Base-by-base conservation (phyloP, 1,284 basidiomycete species). In the Ustilago esculenta region DNA sequence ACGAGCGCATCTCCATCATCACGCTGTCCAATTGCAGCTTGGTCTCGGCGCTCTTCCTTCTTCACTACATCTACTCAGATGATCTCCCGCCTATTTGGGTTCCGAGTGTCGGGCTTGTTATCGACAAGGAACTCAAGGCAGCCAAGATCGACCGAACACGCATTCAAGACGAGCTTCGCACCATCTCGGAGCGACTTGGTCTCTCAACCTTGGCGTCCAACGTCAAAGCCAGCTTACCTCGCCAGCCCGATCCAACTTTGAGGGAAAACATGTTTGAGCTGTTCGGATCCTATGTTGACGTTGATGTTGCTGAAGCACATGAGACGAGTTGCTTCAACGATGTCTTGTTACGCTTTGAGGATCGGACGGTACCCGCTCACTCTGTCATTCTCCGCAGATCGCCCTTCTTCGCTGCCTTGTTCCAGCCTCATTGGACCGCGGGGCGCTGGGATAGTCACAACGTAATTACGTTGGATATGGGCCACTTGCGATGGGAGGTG, bases 1-100 rank as follows among this genome's bases (percentile, higher is more conserved):
- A 25, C 40, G 50, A 53, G 8, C 36, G 42, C 20, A 35, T 59
- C 41, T 67, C 56, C 20, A 54, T 71, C 56, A 65, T 71, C 24
- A 37, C 37, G 42, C 79, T 49, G 73, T 81, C 48, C 75, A 88
- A 24, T 3, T 87, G 87, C 67, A 86, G 87, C 39, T 84, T 89
- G 0, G 83, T 93, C 4, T 85, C 92, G 0, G 83, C 90, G 5
- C 85, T 97, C 9, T 86, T 97, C 21, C 84, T 98, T 6, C 81
- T 96, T 15, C 87, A 90, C 42, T 98, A 95, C 79, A 80, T 98
- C 11, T 98, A 98, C 83, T 87, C 91, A 2, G 94, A 98, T 80
- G 87, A 89, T 24, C 81, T 94, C 0, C 85, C 91, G 7, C 88
- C 92, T 0, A 80, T 95, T 6, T 96, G 93, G 92, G 94, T 97